These are phyloP conservation scores for Leishmania mexicana DNA, from an alignment of 208 protist species.

Conservation along the genomic window DNA sequence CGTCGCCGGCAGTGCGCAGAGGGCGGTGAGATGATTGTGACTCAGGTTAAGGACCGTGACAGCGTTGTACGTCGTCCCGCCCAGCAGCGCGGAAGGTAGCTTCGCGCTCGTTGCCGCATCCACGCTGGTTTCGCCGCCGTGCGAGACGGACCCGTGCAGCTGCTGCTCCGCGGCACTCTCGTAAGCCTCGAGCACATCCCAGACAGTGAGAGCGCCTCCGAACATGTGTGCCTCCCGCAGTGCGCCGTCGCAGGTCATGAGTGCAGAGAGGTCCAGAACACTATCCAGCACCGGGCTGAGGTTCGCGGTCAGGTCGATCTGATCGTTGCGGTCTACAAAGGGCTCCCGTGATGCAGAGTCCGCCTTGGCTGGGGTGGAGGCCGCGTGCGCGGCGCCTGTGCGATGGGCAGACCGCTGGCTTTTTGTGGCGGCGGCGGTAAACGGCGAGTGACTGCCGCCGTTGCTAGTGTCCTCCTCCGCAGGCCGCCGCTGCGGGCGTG, in stretches of 20 bases:
- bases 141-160: neutral
- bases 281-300: slow-evolving; percentile 68
- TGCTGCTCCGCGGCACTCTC: slow-evolving; percentile 44
- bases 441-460: neutral
- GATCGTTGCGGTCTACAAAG: slow-evolving; percentile 48
- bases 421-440: neutral
- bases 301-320: slow-evolving; percentile 74
- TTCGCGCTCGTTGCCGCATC: slow-evolving; percentile 16
- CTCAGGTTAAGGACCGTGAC: slow-evolving; percentile 83
- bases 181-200: slow-evolving; percentile 63
- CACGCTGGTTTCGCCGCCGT: slow-evolving; percentile 7
- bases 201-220: slow-evolving; percentile 51
- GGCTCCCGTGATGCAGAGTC: slow-evolving; percentile 31
- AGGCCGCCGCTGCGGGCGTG: neutral
- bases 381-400: neutral
- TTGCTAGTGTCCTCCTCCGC: neutral
- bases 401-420: neutral
- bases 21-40: slow-evolving; percentile 53
- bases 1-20: slow-evolving; percentile 56
- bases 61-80: slow-evolving; percentile 34
- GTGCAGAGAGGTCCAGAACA: slow-evolving; percentile 66
- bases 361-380: neutral
- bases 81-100: slow-evolving; percentile 25
- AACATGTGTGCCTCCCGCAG: slow-evolving; percentile 44
- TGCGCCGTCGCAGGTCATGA: slow-evolving; percentile 37